phyloP scores from a whole-genome alignment of 495 filamentous ascomycete species.

The Penicillium pulvis region DNA sequence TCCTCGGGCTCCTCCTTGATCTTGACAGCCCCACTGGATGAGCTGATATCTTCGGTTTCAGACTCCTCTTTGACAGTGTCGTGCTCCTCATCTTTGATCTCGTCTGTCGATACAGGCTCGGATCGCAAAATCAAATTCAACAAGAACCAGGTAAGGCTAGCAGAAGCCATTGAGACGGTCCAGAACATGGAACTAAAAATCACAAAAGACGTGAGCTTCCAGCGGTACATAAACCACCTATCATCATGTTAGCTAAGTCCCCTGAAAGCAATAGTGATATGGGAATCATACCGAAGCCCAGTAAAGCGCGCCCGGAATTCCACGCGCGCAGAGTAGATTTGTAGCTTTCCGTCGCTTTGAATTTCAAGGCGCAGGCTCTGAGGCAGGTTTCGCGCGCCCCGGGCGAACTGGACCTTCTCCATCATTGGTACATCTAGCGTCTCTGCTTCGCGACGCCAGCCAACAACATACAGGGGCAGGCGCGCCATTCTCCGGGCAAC shows the following conservation, averaged over 20 bases:
- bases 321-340: slow-evolving; percentile 71
- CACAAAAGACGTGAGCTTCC: slow-evolving; percentile 67
- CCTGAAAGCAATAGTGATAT: background rate
- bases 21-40: slow-evolving; percentile 17
- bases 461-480: slow-evolving; percentile 61
- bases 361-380: slow-evolving; percentile 63
- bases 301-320: slow-evolving; percentile 69
- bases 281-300: slow-evolving; percentile 59
- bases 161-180: slow-evolving; percentile 65
- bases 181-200: slow-evolving; percentile 73
- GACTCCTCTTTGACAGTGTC: slow-evolving; percentile 34
- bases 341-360: slow-evolving; percentile 63
- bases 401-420: slow-evolving; percentile 65
- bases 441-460: slow-evolving; percentile 57
- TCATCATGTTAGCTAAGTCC: slow-evolving; percentile 10
- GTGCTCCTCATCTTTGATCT: slow-evolving; percentile 33
- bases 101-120: slow-evolving; percentile 14
- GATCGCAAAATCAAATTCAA: slow-evolving; percentile 40
- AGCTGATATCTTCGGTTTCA: slow-evolving; percentile 20
- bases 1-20: slow-evolving; percentile 31
- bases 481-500: slow-evolving; percentile 48
- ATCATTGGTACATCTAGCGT: slow-evolving; percentile 68
- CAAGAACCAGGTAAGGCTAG: slow-evolving; percentile 58
- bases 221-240: slow-evolving; percentile 83
- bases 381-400: slow-evolving; percentile 58